phyloP scores from a whole-genome alignment of 192 early-diverging fungal genomes.

The Anaeromyces robustus region DNA sequence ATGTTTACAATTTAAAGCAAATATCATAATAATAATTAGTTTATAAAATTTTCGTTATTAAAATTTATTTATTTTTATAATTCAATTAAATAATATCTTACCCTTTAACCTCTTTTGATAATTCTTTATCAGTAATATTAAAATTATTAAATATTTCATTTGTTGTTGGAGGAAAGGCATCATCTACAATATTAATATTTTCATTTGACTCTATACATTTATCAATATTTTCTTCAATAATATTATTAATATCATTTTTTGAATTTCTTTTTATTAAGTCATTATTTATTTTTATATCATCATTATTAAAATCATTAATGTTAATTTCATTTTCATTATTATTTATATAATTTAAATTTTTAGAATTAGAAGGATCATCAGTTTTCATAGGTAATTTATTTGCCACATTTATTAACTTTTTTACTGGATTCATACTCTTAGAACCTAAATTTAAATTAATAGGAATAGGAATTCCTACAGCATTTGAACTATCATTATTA shows the following conservation, averaged over 20 bases:
- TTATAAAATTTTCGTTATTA: too few relatives aligned
- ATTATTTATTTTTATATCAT: background rate
- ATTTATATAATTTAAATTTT: background rate
- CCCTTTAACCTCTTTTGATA: background rate
- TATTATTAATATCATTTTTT: background rate
- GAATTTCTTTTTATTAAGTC: background rate
- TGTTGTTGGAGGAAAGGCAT: background rate
- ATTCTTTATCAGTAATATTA: background rate
- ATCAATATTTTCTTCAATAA: background rate
- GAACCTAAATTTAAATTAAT: background rate
- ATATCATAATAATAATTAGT: too few relatives aligned
- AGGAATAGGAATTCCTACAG: background rate
- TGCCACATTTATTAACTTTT: background rate
- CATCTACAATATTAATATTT: background rate
- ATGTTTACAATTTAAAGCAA: too few relatives aligned
- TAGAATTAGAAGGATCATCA: background rate
- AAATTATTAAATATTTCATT: background rate
- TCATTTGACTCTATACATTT: background rate
- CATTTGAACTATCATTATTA: background rate
- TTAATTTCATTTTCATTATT: too few relatives aligned
- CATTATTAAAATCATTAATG: background rate
- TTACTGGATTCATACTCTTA: background rate
- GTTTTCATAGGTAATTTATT: background rate
- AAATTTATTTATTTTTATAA: too few relatives aligned
- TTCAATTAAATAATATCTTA: background rate